phyloP scores from a whole-genome alignment of 1,284 basidiomycete genomes.

The Testicularia cyperi region DNA sequence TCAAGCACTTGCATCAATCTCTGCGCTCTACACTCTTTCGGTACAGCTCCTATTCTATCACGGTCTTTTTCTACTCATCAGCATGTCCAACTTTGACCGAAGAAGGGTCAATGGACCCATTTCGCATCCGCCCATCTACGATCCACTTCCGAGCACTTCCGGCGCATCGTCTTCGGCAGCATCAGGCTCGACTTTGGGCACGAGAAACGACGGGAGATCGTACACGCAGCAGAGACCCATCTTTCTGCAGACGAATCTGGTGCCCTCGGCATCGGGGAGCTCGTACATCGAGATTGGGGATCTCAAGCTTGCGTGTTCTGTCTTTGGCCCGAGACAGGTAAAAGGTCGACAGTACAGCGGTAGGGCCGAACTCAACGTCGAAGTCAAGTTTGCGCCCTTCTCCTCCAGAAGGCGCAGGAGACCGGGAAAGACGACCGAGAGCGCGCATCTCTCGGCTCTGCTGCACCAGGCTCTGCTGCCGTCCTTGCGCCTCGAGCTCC shows the following conservation, averaged over 20 bases:
- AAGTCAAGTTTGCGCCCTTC: slow-evolving; percentile 95
- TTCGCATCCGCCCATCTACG: slow-evolving; percentile 20
- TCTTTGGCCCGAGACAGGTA: slow-evolving; percentile 91
- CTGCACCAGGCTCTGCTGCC: slow-evolving; percentile 85
- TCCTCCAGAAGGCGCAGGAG: slow-evolving; percentile 74
- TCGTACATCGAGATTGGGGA: slow-evolving; percentile 87
- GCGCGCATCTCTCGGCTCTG: slow-evolving; percentile 75
- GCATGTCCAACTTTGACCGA: slow-evolving; percentile 31
- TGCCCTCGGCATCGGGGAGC: slow-evolving; percentile 89
- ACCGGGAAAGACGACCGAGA: slow-evolving; percentile 93
- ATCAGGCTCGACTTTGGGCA: slow-evolving; percentile 2
- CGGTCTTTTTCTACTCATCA: not conserved
- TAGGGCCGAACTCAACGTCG: slow-evolving; percentile 84
- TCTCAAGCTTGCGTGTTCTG: slow-evolving; percentile 90
- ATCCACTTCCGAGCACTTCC: too few species aligned
- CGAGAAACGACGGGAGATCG: slow-evolving; percentile 14
- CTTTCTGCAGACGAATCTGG: slow-evolving; percentile 76
- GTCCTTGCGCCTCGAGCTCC: slow-evolving; percentile 79
- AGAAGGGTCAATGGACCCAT: slow-evolving; percentile 31
- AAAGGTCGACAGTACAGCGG: slow-evolving; percentile 76
- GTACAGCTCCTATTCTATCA: too few species aligned
- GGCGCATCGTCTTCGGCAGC: not conserved
- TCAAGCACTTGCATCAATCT: too few species aligned
- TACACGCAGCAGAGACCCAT: slow-evolving; percentile 62
- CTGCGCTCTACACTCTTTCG: too few species aligned